Base-by-base conservation (phyloP, 176 grass and related monocot genomes). In the Elaeis guineensis region DNA sequence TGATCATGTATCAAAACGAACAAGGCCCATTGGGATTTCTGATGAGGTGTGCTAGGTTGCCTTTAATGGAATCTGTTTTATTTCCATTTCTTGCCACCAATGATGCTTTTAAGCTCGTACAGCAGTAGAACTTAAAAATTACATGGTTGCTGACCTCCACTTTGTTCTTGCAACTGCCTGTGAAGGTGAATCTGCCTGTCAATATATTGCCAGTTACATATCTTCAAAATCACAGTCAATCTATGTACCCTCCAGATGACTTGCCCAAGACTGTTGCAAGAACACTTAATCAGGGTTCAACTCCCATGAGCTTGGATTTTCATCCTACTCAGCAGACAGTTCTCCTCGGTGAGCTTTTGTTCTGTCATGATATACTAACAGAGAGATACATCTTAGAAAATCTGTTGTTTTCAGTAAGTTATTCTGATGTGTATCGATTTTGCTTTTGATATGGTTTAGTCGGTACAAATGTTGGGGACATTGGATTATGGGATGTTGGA, bases 271-370 rank as follows among this genome's bases (percentile, higher is more conserved):
- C 59, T 55, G 94, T 93, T 28, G 85, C 65, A 52, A 72, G 88
- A 39, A 77, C 82, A 35, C 71, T 98, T 53, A 85, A 52, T 26
- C 94, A 98, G 70, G 94, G 94, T 63, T 98, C 94, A 55, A 19
- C 63, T 54, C 82, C 82, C 5, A 98, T 98, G 94, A 98, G 94
- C 88, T 83, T 98, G 94, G 94, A 98, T 82, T 98, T 98, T 70
- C 94, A 98, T 89, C 94, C 94, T 54, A 51, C 68, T 53, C 88
- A 98, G 30, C 94, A 93, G 63, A 98, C 79, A 58, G 83, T 89
- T 83, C 88, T 98, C 69, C 84, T 98, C 68, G 94, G 94, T 98
- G 70, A 32, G 59, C 59, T 69, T 16, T 72, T 8, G 18, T 44
- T 3, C 11, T 3, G 11, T 2, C 11, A 12, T 44, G 35, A 30